Evolutionary conservation across 192 early-diverging fungal species (phyloP), one percentile per base, ranked within the genome.

Genomic region (Pecoramyces ruminantium): DNA sequence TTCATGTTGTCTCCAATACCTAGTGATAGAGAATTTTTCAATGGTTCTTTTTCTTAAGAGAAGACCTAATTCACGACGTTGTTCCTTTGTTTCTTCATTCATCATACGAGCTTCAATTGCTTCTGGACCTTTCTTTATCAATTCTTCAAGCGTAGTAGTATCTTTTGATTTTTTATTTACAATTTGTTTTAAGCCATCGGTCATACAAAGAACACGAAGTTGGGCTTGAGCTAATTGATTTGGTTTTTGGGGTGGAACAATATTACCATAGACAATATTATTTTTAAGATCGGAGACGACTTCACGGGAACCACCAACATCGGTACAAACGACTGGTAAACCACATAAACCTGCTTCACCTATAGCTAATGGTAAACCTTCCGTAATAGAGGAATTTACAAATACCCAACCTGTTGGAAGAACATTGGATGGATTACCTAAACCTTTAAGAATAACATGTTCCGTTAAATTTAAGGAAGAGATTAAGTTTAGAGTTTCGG

Each of bases 321-420:
- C 84, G 9, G 84, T 85, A 78, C 84, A 85, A 25, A 85, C 84
- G 0, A 85, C 84, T 0, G 84, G 84, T 34, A 85, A 79, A 29
- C 84, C 84, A 67, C 84, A 85, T 25, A 85, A 77, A 30, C 84
- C 84, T 18, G 84, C 84, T 78, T 85, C 84, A 0, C 84, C 84
- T 25, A 85, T 77, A 27, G 84, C 84, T 28, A 85, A 78, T 38
- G 84, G 84, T n/a, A 85, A 79, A 16, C 84, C 84, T 83, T 85
- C 84, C 11, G 84, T 85, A 15, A 83, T 87, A 2, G 86, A 87
- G 25, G 86, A 87, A 79, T 87, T 87, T 78, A 87, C 86, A 83
- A 87, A 87, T 4, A 87, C 81, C 84, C 84, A 88, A 58, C 86
- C 86, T 2, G 84, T 85, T 1, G 86, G 84, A 18, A 88, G 42